These are phyloP conservation scores for Hysterium pulicare DNA, from an alignment of 2,329 filamentous ascomycete species.

Conservation along the genomic window DNA sequence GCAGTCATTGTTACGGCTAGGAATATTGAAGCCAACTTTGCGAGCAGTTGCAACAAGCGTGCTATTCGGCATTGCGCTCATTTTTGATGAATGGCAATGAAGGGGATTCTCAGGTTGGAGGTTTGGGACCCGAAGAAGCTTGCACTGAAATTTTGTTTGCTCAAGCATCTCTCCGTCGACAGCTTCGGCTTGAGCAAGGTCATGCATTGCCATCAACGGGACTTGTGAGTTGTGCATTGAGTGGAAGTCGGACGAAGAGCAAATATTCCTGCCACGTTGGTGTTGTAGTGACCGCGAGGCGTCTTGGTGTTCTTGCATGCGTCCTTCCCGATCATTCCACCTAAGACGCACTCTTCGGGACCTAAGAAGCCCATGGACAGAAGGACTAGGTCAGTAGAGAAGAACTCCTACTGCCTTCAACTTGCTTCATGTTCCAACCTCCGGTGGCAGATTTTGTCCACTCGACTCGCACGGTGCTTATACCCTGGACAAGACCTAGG, in stretches of 20 bases:
- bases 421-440: slow-evolving; percentile 98
- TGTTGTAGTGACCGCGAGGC: slow-evolving; percentile 78
- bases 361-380: slow-evolving; percentile 97
- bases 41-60: slow-evolving; percentile 93
- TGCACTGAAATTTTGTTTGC: too few species aligned
- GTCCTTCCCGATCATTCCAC: slow-evolving; percentile 87
- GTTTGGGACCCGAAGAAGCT: too few species aligned
- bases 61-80: too few species aligned
- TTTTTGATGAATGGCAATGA: too few species aligned
- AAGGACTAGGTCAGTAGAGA: slow-evolving; percentile 90
- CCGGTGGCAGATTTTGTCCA: slow-evolving; percentile 88
- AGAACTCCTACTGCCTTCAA: slow-evolving; percentile 91
- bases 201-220: too few species aligned
- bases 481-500: slow-evolving; percentile 91
- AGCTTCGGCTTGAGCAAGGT: too few species aligned
- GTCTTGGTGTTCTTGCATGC: slow-evolving; percentile 96
- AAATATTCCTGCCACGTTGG: slow-evolving; percentile 84
- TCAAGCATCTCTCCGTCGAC: too few species aligned
- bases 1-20: slow-evolving; percentile 74
- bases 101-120: too few species aligned
- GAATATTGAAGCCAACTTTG: slow-evolving; percentile 90
- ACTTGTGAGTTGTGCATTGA: too few species aligned
- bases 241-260: too few species aligned
- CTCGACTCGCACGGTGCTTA: slow-evolving; percentile 92
- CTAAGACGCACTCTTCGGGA: slow-evolving; percentile 82